Evolutionary conservation across 75 land plant species (phyloP), one percentile per base, ranked within the genome.

Genomic region (Isoetes taiwanensis): DNA sequence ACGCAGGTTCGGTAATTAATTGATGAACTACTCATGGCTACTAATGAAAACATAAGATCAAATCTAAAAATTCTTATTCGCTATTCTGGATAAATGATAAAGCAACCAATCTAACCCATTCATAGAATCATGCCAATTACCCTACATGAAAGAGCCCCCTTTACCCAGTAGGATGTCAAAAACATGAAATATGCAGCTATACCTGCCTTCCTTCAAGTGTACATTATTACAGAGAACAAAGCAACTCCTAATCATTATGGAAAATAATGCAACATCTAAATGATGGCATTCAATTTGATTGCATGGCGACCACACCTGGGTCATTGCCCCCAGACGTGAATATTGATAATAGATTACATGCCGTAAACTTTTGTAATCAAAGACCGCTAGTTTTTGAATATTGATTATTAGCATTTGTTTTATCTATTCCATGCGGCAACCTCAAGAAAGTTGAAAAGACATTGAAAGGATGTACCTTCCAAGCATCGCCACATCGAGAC

Each of bases 401-500:
- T 30, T 46, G 38, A 28, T 53, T 65, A 24, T 61, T 46, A 48
- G 64, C 61, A 41, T 62, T 60, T 28, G 41, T 34, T 16, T 33
- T 34, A 12, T 66, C 65, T 14, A 59, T 70, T 46, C 21, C 64
- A 34, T 52, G 62, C n/a, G n/a, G 39, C 41, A 10, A n/a, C 59
- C 43, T 76, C 52, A 66, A 93, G 73, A 72, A 71, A 84, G 1
- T 94, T 82, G 32, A 87, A 38, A 54, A 94, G 71, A 56, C 90
- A 85, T 26, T 61, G 58, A 4, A 82, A 30, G 31, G 99, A 79
- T 32, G 78, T 73, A 62, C 84, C 88, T 27, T 75, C 74, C 53
- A 94, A 62, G n/a, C n/a, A n/a, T n/a, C 14, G 96, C 83, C 59
- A 84, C 89, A 61, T 83, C 78, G 52, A 94, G 70, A 2, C 99